These are phyloP conservation scores for Vigna mungo DNA, from an alignment of 306 rosid species.

Conservation along the genomic window DNA sequence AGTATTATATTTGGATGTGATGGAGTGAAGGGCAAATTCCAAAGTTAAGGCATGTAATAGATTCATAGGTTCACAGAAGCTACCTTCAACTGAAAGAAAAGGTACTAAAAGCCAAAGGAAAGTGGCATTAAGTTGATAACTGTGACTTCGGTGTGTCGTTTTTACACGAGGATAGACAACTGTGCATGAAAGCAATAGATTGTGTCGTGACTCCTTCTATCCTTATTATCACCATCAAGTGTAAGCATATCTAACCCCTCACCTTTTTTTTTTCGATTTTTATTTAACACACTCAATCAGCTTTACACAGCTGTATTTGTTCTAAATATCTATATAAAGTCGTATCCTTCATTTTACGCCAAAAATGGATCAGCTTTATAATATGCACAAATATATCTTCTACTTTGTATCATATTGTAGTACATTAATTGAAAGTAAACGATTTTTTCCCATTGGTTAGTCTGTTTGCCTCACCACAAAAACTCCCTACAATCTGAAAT, in stretches of 20 bases:
- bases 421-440: not conserved
- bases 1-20: not conserved
- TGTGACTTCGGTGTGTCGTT: slow-evolving; percentile 33
- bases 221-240: not conserved
- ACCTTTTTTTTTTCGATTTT: not conserved
- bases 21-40: not conserved
- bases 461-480: not conserved
- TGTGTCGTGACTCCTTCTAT: not conserved
- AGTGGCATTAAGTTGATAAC: not conserved
- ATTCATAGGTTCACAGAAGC: not conserved
- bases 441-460: not conserved
- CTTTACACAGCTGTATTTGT: not conserved
- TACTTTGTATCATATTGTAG: not conserved
- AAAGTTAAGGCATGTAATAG: slow-evolving; percentile 11
- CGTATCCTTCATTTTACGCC: not conserved
- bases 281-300: not conserved
- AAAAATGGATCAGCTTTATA: not conserved
- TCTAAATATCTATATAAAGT: not conserved
- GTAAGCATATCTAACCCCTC: not conserved
- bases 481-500: not conserved
- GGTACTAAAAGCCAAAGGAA: not conserved
- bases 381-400: too few relatives aligned
- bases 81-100: not conserved
- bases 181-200: slow-evolving; percentile 26
- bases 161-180: slow-evolving; percentile 1